A percentile compares a stretch with the other conserved stretches of the same genome.
Evolutionary conservation across 768 basidiomycete genomes (phyloP).

Genomic region (Leccinum barrowsii): DNA sequence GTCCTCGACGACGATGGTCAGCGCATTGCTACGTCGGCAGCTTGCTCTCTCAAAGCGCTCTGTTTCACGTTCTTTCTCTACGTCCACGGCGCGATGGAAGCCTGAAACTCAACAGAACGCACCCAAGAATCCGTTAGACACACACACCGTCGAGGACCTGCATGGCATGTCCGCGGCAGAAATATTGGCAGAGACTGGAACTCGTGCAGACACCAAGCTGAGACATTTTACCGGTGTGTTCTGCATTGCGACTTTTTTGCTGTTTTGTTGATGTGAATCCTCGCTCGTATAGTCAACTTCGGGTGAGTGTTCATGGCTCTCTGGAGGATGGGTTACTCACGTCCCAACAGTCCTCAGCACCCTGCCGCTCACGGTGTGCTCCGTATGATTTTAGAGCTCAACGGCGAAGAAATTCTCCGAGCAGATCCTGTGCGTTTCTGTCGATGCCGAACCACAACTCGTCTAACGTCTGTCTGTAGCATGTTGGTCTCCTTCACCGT

Average conservation of each 20-base stretch:
- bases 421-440: conserved; percentile 65
- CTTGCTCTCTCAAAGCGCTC: conserved; percentile 36
- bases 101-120: conserved; percentile 22
- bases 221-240: conserved; percentile 88
- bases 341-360: conserved; percentile 66
- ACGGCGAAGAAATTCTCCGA: conserved; percentile 92
- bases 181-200: conserved; percentile 72
- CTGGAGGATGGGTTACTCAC: not conserved
- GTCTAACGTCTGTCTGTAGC: conserved; percentile 41
- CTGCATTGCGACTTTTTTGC: not conserved
- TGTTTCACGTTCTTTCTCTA: conserved; percentile 24
- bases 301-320: conserved; percentile 45
- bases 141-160: conserved; percentile 79
- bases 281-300: conserved; percentile 72
- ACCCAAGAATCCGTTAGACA: conserved; percentile 53
- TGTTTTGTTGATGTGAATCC: conserved; percentile 6
- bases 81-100: conserved; percentile 22
- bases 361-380: conserved; percentile 98
- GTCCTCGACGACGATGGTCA: conserved; percentile 52
- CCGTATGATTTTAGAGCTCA: conserved; percentile 94
- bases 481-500: conserved; percentile 93
- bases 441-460: not conserved
- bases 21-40: conserved; percentile 60
- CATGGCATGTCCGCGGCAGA: conserved; percentile 77
- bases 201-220: conserved; percentile 73